These are phyloP conservation scores for Ballota nigra DNA, from an alignment of 257 asterid species.

Conservation along the genomic window DNA sequence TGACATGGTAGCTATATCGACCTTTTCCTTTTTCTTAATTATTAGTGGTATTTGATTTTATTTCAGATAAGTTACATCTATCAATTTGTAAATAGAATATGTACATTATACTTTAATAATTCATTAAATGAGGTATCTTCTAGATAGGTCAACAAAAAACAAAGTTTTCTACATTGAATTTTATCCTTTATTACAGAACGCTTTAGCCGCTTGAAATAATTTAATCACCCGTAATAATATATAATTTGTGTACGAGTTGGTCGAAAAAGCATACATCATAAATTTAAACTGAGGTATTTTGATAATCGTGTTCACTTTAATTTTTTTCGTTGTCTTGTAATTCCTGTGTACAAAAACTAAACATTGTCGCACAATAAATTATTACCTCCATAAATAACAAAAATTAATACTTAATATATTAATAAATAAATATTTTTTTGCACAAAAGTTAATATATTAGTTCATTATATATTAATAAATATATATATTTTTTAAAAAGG, in stretches of 20 bases:
- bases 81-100: neutral
- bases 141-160: neutral
- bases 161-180: neutral
- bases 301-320: neutral
- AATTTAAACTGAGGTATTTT: neutral
- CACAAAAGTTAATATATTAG: too few species aligned
- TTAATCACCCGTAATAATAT: neutral
- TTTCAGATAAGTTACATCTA: neutral
- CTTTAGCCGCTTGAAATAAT: neutral
- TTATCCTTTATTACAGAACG: neutral
- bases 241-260: too few species aligned
- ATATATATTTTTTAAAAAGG: too few species aligned
- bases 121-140: neutral
- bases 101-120: neutral
- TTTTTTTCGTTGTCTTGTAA: neutral
- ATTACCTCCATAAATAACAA: too few species aligned
- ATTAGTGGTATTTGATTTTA: neutral
- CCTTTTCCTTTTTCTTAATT: neutral
- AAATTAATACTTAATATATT: too few species aligned
- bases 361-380: too few species aligned
- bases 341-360: too few species aligned
- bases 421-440: too few species aligned
- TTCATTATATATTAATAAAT: too few species aligned
- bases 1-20: constrained; percentile 4
- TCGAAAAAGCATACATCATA: neutral